phyloP scores from a whole-genome alignment of 768 basidiomycete species.

The Daedalea quercina region DNA sequence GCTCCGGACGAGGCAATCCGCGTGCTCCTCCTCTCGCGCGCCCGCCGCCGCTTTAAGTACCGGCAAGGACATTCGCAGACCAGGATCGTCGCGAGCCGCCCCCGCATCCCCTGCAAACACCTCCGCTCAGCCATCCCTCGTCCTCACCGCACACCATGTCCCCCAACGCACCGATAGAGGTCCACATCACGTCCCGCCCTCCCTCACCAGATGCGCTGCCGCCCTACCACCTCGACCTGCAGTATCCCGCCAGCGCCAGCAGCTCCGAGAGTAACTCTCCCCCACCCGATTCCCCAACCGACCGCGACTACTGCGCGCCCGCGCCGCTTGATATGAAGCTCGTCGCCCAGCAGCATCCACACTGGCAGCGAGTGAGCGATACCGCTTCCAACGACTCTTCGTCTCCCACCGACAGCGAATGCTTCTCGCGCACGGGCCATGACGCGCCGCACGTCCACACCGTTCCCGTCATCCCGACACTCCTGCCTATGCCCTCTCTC shows the following conservation, averaged over 20 bases:
- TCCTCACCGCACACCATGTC: not conserved
- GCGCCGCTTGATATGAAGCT: not conserved
- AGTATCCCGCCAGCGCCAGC: constrained; percentile 2
- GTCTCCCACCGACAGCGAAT: constrained; percentile 3
- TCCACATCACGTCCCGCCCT: not conserved
- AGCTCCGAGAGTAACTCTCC: not conserved
- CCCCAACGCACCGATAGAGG: not conserved
- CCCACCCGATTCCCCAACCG: not conserved
- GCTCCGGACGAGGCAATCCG: no score
- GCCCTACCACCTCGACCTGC: not conserved
- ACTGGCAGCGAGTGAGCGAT: not conserved
- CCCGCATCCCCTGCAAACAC: no score
- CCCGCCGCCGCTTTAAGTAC: no score
- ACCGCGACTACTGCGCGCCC: not conserved
- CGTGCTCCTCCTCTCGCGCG: no score
- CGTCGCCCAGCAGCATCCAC: not conserved
- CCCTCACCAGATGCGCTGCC: not conserved
- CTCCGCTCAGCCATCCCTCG: not conserved
- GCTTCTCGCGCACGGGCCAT: not conserved
- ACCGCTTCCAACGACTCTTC: not conserved
- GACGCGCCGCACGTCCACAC: not conserved
- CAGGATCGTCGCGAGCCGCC: no score
- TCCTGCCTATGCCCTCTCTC: not conserved
- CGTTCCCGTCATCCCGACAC: not conserved
- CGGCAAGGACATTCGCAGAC: no score